Percentiles rank a stretch among this genome's conserved stretches.
These are phyloP conservation scores for Larix kaempferi DNA, from an alignment of 75 land plant genomes.

Conservation along the genomic window DNA sequence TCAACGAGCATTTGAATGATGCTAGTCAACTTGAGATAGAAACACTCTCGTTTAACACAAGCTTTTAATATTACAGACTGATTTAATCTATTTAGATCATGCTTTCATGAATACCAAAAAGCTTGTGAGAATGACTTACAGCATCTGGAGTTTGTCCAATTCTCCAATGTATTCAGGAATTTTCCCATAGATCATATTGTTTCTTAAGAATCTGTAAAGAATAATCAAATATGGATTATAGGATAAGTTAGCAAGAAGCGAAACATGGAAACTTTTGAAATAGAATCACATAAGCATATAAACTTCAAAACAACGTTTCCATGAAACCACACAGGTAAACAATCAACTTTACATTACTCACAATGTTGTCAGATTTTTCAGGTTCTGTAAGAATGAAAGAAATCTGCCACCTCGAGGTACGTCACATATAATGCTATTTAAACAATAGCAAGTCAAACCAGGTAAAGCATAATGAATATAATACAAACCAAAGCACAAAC, in stretches of 20 bases:
- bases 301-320: neutral
- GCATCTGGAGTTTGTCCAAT: conserved; percentile 29
- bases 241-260: neutral
- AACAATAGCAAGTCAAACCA: neutral
- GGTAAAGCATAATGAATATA: neutral
- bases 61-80: too few species aligned
- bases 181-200: conserved; percentile 32
- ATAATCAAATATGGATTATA: neutral
- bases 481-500: neutral
- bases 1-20: too few species aligned
- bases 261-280: neutral
- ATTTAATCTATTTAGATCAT: too few species aligned
- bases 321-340: neutral
- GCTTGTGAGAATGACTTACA: conserved; percentile 28
- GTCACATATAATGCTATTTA: neutral
- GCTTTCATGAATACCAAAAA: neutral
- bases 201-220: conserved; percentile 34
- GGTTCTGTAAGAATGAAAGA: neutral
- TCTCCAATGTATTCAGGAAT: conserved; percentile 42
- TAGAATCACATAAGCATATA: neutral
- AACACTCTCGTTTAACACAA: too few species aligned
- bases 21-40: too few species aligned
- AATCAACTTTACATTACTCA: neutral
- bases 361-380: neutral
- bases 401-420: neutral